Evolutionary conservation across 108 stramenopile genomes (phyloP).

Genomic region (Pseudonitzschia delicatissima): DNA sequence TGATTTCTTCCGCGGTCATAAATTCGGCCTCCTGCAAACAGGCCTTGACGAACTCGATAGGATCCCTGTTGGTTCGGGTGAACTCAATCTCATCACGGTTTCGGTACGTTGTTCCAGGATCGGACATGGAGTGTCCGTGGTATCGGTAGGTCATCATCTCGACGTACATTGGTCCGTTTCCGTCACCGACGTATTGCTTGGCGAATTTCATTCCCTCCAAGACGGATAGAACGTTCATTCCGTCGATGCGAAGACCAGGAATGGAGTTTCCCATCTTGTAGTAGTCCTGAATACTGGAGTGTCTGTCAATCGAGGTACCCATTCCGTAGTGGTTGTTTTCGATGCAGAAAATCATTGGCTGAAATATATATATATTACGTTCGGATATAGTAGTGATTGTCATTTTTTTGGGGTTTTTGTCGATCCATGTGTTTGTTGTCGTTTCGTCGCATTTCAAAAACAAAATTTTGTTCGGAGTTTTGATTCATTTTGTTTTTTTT

Average conservation of each 20-base stretch:
- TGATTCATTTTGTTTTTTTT: not conserved
- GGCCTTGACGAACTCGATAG: conserved; percentile 96
- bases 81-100: conserved; percentile 98
- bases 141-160: conserved; percentile 99
- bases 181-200: conserved; percentile 89
- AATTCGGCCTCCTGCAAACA: conserved; percentile 87
- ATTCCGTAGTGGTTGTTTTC: conserved; percentile 99
- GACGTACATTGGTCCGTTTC: conserved; percentile 98
- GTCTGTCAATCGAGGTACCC: conserved; percentile 98
- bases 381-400: not conserved
- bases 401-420: not conserved
- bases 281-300: conserved; percentile 93
- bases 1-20: conserved; percentile 90
- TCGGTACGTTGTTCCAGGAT: conserved; percentile 99
- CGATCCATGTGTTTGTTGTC: not conserved
- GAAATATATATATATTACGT: too few species aligned
- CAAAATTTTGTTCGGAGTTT: too few species aligned
- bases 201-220: conserved; percentile 95
- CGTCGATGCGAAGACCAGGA: conserved; percentile 96
- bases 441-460: too few species aligned
- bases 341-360: conserved; percentile 98
- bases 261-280: conserved; percentile 99
- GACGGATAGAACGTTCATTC: conserved; percentile 99
- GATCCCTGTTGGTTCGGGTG: conserved; percentile 95
- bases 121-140: conserved; percentile 99